phyloP scores from a whole-genome alignment of 2,329 filamentous ascomycete genomes.

The Ascochyta lentis region DNA sequence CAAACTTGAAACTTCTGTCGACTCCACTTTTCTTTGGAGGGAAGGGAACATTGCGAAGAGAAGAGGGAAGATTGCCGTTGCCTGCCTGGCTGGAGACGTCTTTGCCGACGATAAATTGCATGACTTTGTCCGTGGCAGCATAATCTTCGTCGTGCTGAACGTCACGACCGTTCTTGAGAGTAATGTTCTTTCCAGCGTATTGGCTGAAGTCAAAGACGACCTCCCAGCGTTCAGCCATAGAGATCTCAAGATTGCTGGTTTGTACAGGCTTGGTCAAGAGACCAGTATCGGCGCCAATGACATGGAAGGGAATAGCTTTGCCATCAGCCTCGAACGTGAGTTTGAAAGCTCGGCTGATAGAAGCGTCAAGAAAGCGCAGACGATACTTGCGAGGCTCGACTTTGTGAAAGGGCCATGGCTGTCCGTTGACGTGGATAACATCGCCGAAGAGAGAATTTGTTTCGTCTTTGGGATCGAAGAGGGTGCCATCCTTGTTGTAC shows the following conservation, averaged over 20 bases:
- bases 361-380: slow-evolving; percentile 60
- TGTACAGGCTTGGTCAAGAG: slow-evolving; percentile 52
- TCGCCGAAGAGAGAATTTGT: slow-evolving; percentile 61
- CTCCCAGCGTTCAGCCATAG: slow-evolving; percentile 66
- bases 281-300: slow-evolving; percentile 63
- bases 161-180: slow-evolving; percentile 54
- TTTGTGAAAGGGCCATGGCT: slow-evolving; percentile 65
- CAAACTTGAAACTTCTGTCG: slow-evolving; percentile 45
- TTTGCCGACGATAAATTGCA: slow-evolving; percentile 56
- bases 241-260: slow-evolving; percentile 54
- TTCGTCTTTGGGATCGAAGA: slow-evolving; percentile 58
- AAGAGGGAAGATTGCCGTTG: slow-evolving; percentile 38
- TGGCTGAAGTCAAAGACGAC: slow-evolving; percentile 64
- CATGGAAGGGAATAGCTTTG: slow-evolving; percentile 57
- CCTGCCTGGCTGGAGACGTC: slow-evolving; percentile 25
- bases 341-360: slow-evolving; percentile 53
- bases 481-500: slow-evolving; percentile 61
- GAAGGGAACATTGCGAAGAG: slow-evolving; percentile 42
- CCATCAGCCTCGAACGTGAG: slow-evolving; percentile 56
- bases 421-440: slow-evolving; percentile 65
- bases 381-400: slow-evolving; percentile 68
- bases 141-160: slow-evolving; percentile 61
- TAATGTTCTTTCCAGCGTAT: slow-evolving; percentile 60
- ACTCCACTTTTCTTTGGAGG: slow-evolving; percentile 39
- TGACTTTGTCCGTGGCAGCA: slow-evolving; percentile 53